A percentile compares a stretch with the other conserved stretches of the same genome.
Conservation (phyloP, 345 rosid species). For the Tarenaya hassleriana region DNA sequence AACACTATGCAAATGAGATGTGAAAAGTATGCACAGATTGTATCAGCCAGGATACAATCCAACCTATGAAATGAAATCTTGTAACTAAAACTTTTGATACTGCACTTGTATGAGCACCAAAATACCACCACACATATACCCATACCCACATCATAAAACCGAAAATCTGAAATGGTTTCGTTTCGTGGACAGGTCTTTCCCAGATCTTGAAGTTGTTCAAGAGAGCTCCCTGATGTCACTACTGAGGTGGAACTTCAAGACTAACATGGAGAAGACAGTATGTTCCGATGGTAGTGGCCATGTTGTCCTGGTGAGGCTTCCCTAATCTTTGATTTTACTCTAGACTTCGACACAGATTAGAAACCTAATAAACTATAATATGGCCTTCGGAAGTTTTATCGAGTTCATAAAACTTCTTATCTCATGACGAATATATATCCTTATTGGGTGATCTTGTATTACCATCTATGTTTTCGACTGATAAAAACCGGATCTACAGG, state of each 20-base stretch:
- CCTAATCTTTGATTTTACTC: conserved; percentile 1
- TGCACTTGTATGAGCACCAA: conserved; percentile 5
- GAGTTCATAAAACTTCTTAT: conserved; percentile 3
- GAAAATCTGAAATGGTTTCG: not conserved
- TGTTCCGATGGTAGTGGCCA: conserved; percentile 51
- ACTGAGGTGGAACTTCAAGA: conserved; percentile 72
- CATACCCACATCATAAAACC: not conserved
- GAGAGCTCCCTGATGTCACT: conserved; percentile 61
- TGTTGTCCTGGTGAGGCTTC: conserved; percentile 53
- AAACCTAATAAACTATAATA: conserved; percentile 1
- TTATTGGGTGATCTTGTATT: not conserved
- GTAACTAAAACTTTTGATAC: too few relatives aligned
- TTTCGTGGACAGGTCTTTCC: conserved; percentile 58
- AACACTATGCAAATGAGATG: too few relatives aligned
- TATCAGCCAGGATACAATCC: conserved; percentile 8
- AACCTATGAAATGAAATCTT: conserved; percentile 17
- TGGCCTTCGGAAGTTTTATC: conserved; percentile 9
- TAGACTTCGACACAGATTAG: not conserved
- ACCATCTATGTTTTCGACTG: conserved; percentile 11
- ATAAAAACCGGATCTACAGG: conserved; percentile 37
- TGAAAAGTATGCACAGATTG: too few relatives aligned
- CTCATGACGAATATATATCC: not conserved
- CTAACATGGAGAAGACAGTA: conserved; percentile 57
- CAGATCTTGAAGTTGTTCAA: conserved; percentile 58
- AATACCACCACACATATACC: conserved; percentile 6